phyloP scores from a whole-genome alignment of 805 yeast species.

The Jamesozyma lodderae region DNA sequence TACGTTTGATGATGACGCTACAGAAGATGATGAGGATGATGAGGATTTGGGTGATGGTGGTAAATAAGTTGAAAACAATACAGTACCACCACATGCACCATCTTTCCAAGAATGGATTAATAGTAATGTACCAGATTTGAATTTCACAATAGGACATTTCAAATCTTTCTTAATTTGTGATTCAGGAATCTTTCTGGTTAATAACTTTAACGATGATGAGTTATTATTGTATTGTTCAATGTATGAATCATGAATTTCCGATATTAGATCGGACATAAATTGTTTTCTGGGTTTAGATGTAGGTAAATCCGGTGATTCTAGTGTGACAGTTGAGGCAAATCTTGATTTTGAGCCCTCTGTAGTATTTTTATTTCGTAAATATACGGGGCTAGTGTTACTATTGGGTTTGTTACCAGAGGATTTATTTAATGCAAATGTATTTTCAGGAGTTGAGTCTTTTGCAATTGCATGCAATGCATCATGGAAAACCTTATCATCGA shows the following conservation, averaged over 20 bases:
- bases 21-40: neutral
- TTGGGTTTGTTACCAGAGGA: neutral
- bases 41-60: conserved; percentile 15
- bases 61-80: conserved; percentile 23
- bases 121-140: conserved; percentile 20
- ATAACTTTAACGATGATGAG: conserved; percentile 20
- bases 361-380: conserved; percentile 2
- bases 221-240: conserved; percentile 16
- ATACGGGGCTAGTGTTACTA: neutral
- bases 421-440: neutral
- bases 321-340: neutral
- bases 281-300: conserved; percentile 1
- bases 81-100: conserved; percentile 26
- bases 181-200: conserved; percentile 21
- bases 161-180: conserved; percentile 20
- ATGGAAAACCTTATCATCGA: neutral
- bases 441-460: neutral
- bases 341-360: neutral
- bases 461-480: neutral
- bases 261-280: conserved; percentile 22
- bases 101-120: conserved; percentile 27
- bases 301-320: neutral
- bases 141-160: conserved; percentile 21
- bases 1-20: neutral
- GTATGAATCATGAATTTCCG: conserved; percentile 20